Base-by-base conservation (phyloP, 2,329 filamentous ascomycete genomes). In the Periconia digitata region DNA sequence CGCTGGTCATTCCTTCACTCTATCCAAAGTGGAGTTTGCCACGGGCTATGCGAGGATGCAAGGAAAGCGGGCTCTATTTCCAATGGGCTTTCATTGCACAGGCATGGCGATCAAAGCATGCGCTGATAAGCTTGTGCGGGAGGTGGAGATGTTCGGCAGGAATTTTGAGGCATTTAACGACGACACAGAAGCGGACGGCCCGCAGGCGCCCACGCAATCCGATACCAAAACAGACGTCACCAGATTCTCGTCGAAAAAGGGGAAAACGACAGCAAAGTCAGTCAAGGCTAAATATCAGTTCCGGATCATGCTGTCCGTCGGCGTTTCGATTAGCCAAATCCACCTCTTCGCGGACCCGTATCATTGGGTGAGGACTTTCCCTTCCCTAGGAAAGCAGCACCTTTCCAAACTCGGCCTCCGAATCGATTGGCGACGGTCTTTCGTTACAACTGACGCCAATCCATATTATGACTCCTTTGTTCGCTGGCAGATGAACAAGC, bases 381-480 rank as follows among this genome's bases (percentile, higher is more conserved):
- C 90, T 15, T 86, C 86, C 16, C 79, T 89, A 47, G 89, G 86
- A 70, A 84, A 87, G 67, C 78, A 82, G 51, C 90, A 97, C 69
- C 79, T 96, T 58, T 89, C 85, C 60, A 87, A 86, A 69, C 84
- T 97, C 54, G 92, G 92, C 50, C 86, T 86, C 43, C 81, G 91
- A 60, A 88, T 97, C 63, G 94, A 97, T 71, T 99, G 92, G 92
- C 83, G 92, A 65, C 81, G 94, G 69, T 86, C 88, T 29, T 89
- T 99, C 57, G 87, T 97, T 56, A 99, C 94, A 6, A 99, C 94
- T 2, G 91, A 96, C 62, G 91, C 90, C 27, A 99, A 99, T 73
- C 91, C 90, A 3, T 97, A 94, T 77, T 99, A 95, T 69, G 92
- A 99, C 69, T 83, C 90, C 4, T 99, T 99, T 65, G 87, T 97